Evolutionary conservation across 805 yeast species (phyloP), one percentile per base, ranked within the genome.

Genomic region (Yamadazyma nakazawae): DNA sequence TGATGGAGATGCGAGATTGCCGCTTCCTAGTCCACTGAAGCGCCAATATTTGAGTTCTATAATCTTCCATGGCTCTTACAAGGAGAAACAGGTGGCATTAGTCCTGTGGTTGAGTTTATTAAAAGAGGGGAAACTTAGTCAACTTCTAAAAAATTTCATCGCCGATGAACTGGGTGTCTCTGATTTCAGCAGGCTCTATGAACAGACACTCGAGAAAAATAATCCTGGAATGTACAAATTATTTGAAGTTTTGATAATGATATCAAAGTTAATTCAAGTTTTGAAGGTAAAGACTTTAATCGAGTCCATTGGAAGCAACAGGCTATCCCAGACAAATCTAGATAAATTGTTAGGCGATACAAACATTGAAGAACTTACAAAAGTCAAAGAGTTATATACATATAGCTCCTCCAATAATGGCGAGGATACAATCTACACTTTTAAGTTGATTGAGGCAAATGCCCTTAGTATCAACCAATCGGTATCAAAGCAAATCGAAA

Each of bases 51-150:
- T 48, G 16, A 42, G 67, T 24, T 50, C 63, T 1, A 53, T 65
- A 11, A 35, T 66, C 1, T 34, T 43, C 8, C 35, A 56, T 37
- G 71, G 72, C 0, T 48, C 67, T 1, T 67, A 67, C 45, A 64
- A 63, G 36, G 68, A 64, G 46, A 67, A 64, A 46, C 50, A 60
- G 9, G 37, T 42, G 12, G 34, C 43, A 1, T 39, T 47, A 13
- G 25, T 44, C 14, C 30, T 24, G 14, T 38, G 38, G 38, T 21
- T 51, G n/a, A 28, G 37, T 11, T 14, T 44, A 2, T 17, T 49
- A 14, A 42, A 24, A 34, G 17, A 18, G 2, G 42, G 47, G 3
- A 35, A 34, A 6, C 17, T 43, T 21, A 32, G 30, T 31, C 10
- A n/a, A 5, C 17, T 43, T 19, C 21, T 25, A 13, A 32, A 14